Percentiles rank a stretch among this genome's conserved stretches.
These are phyloP conservation scores for Schrenkiella parvula DNA, from an alignment of 345 rosid species.

Conservation along the genomic window DNA sequence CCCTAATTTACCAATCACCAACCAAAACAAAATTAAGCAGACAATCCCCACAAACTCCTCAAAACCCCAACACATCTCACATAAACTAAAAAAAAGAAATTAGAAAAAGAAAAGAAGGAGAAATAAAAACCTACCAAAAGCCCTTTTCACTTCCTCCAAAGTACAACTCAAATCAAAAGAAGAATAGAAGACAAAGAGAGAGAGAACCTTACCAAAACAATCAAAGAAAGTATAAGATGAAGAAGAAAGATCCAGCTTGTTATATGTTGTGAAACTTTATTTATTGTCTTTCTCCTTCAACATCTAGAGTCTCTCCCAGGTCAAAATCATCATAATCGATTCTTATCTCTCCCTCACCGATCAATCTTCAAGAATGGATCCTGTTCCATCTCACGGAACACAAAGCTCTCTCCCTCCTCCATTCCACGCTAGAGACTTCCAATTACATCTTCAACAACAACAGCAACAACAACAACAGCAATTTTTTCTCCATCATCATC, in stretches of 20 bases:
- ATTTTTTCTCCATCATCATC: conserved; percentile 39
- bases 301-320: conserved; percentile 18
- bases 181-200: neutral
- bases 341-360: conserved; percentile 2
- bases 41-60: conserved; percentile 29
- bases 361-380: conserved; percentile 55
- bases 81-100: conserved; percentile 4
- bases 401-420: conserved; percentile 85
- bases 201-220: conserved; percentile 27
- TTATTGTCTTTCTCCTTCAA: neutral
- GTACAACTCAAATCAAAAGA: conserved; percentile 29
- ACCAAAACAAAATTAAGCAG: conserved; percentile 22
- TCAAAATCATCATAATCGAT: conserved; percentile 8
- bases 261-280: conserved; percentile 23
- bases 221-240: conserved; percentile 16
- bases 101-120: conserved; percentile 3
- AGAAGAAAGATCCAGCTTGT: conserved; percentile 20
- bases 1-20: conserved; percentile 28
- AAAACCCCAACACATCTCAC: conserved; percentile 27
- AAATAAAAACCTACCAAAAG: conserved; percentile 30
- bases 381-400: conserved; percentile 65
- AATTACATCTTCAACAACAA: conserved; percentile 68
- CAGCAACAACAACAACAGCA: conserved; percentile 34
- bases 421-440: conserved; percentile 87
- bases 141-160: conserved; percentile 30